Base-by-base conservation (phyloP, 1,139 yeast species). In the Hemisphaericaspora xylofermentans region DNA sequence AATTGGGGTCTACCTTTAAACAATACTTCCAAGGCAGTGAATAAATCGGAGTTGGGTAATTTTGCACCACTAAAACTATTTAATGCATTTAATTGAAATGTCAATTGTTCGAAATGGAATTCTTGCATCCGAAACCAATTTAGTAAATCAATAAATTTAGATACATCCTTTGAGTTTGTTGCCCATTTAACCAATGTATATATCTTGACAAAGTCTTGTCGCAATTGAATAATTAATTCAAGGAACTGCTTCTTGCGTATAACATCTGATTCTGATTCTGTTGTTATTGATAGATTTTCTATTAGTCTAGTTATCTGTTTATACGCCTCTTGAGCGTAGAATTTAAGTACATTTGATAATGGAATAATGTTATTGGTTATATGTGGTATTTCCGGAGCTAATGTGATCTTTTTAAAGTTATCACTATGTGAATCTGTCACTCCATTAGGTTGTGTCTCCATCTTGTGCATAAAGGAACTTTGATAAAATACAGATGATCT, bases 141-240 rank as follows among this genome's bases (percentile, higher is more conserved):
- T 46, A 93, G 78, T 19, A 91, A 71, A 62, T 93, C 98, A 43
- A 93, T 89, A 50, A 89, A 70, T 42, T 75, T 75, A 29, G 84
- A 78, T 42, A 91, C 81, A 42, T 85, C 88, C 40, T 79, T 73
- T 10, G 91, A 74, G 25, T 80, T 82, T 25, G 77, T 73, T 1
- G 95, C 80, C 98, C 98, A 93, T 61, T 89, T 89, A 35, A 85
- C 78, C 38, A 93, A 66, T 4, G 95, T 95, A 51, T 88, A 89
- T 3, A 91, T 62, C 58, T 91, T 83, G 47, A 89, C 76, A 54
- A 84, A 88, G 54, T 89, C 94, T 52, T 88, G 89, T 42, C 98
- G 75, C 33, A 88, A 67, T 29, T 73, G 68, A 7, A 89, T 84
- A 34, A 91, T 71, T 43, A 84, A 65, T 37, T 84, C 82, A 34